Base-by-base conservation (phyloP, 371 early-diverging fungal genomes). In the Mucor saturninus region DNA sequence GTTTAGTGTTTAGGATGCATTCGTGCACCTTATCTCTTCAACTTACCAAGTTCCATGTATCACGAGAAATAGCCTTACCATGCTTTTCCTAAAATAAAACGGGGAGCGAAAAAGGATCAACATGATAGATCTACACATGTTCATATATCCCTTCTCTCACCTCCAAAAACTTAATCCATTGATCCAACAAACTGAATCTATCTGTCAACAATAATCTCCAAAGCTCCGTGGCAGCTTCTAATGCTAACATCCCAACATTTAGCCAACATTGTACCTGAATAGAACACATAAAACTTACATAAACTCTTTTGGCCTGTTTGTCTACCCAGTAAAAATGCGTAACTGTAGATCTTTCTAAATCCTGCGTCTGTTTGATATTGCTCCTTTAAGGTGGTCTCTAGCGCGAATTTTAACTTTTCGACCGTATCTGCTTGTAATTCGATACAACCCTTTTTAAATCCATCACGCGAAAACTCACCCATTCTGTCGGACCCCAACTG, bases 31-130 rank as follows among this genome's bases (percentile, higher is more conserved):
- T 21, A 21, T 21, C 21, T 21, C 21, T 21, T 21, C 21, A 11
- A 65, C 72, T 64, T 79, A 92, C 90, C 84, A 91, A 68, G 54
- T 81, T 86, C 95, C 95, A 95, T 4, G 93, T 93, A 71, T 95
- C 94, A 54, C 86, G 86, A 29, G 90, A 89, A 63, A 95, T 93
- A 9, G 93, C 84, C 61, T 90, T 91, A 13, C 82, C 80, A 72
- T 93, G 86, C 55, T 92, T 83, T 61, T 89, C 84, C 81, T 88
- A 31, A 30, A 6, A 21, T 35, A 11, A 15, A 13, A 32, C 21
- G 21, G 21, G 21, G 21, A 21, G 21, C 21, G 21, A n/a, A 10
- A 30, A 14, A 11, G 30, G 30, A 50, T 11, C 8, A 50, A 29
- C 26, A 28, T 55, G 14, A 38, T 11, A 55, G 6, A 38, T 38